These are phyloP conservation scores for Colletotrichum acutatum DNA, from an alignment of 2,329 filamentous ascomycete species.

Conservation along the genomic window DNA sequence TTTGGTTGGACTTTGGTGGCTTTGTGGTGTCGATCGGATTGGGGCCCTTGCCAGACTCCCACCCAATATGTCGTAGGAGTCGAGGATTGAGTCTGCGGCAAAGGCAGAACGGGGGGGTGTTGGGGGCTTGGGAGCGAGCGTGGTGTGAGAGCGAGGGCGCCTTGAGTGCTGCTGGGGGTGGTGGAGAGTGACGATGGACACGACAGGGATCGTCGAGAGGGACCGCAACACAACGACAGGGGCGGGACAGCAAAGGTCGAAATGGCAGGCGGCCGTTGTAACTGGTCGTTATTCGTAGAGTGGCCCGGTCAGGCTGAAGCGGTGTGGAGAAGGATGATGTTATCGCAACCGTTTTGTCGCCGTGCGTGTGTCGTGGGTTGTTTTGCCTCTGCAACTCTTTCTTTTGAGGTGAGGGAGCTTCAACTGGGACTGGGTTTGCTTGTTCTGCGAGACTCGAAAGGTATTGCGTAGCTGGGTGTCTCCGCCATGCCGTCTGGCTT, in stretches of 20 bases:
- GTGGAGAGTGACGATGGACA: conserved; percentile 11
- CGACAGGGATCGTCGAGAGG: conserved; percentile 16
- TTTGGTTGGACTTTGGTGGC: background rate
- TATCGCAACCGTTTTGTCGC: conserved; percentile 28
- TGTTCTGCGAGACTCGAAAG: background rate
- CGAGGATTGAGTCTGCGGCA: background rate
- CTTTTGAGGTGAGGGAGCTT: background rate
- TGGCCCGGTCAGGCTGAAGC: conserved; percentile 18
- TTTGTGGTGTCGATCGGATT: conserved; percentile 18
- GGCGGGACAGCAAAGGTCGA: conserved; percentile 7
- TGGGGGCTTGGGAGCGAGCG: conserved; percentile 8
- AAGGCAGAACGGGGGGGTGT: conserved; percentile 16
- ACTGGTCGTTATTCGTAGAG: conserved; percentile 1
- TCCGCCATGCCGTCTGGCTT: background rate
- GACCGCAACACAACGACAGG: conserved; percentile 9
- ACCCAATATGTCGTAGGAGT: background rate
- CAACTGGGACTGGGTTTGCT: background rate
- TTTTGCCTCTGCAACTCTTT: conserved; percentile 22
- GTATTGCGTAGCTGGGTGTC: background rate
- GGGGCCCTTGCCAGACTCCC: background rate
- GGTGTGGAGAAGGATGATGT: conserved; percentile 34
- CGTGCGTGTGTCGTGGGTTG: background rate
- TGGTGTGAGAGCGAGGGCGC: background rate
- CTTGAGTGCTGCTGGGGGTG: conserved; percentile 1
- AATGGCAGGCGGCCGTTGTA: background rate